Conservation (phyloP, 345 rosid genomes). For the Gynandropsis gynandra region DNA sequence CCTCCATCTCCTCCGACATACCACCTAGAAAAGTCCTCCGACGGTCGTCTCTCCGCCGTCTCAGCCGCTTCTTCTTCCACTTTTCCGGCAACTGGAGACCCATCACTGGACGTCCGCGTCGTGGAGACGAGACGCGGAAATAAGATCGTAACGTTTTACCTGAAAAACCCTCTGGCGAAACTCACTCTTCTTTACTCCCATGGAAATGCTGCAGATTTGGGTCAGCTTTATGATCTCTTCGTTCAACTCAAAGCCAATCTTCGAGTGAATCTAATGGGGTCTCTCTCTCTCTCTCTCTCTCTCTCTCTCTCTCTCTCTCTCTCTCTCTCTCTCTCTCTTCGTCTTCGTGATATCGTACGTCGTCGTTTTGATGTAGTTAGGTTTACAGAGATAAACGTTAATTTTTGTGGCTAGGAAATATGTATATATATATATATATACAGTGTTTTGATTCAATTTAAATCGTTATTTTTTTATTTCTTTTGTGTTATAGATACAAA, state of each 20-base stretch:
- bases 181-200: constrained; percentile 94
- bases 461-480: no score
- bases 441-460: no score
- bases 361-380: constrained; percentile 4
- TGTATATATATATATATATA: background rate
- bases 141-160: constrained; percentile 81
- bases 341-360: background rate
- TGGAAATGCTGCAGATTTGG: constrained; percentile 99
- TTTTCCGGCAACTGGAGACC: constrained; percentile 59
- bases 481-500: no score
- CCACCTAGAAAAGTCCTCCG: constrained; percentile 54
- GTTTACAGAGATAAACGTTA: background rate
- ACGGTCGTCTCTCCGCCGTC: constrained; percentile 59
- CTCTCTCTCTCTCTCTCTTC: constrained; percentile 11
- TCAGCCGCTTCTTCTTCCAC: constrained; percentile 53
- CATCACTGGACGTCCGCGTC: constrained; percentile 60
- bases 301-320: background rate
- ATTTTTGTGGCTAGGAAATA: constrained; percentile 1
- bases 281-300: constrained; percentile 21
- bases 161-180: constrained; percentile 77
- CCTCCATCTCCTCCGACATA: constrained; percentile 97
- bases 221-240: constrained; percentile 96
- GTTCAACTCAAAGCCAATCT: constrained; percentile 96
- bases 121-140: constrained; percentile 70
- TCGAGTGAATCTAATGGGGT: constrained; percentile 96